A percentile compares a stretch with the other conserved stretches of the same genome.
Evolutionary conservation across 805 yeast genomes (phyloP).

Genomic region (Cyberlindnera americana): DNA sequence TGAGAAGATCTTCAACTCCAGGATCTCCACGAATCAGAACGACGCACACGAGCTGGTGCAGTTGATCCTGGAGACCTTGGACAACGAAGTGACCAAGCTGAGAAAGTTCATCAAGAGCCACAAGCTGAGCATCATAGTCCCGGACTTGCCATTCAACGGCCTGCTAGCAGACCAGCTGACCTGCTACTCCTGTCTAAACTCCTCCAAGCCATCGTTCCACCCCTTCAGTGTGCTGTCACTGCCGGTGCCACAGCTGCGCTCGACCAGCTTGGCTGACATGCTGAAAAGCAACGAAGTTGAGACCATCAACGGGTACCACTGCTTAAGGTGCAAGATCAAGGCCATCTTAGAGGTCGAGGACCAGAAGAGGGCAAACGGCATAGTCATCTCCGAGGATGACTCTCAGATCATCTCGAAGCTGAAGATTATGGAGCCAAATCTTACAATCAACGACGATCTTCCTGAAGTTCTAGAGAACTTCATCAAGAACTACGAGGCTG

Average conservation of each 20-base stretch:
- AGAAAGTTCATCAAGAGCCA: constrained; percentile 30
- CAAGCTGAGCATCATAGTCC: constrained; percentile 32
- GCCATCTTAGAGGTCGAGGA: constrained; percentile 37
- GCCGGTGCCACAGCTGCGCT: constrained; percentile 56
- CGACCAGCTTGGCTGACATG: constrained; percentile 49
- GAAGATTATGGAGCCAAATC: constrained; percentile 33
- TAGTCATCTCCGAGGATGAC: constrained; percentile 28
- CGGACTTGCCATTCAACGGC: constrained; percentile 75
- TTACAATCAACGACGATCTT: constrained; percentile 63
- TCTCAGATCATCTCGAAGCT: constrained; percentile 33
- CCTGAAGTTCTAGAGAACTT: constrained; percentile 45
- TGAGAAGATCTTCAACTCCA: constrained; percentile 68
- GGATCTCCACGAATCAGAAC: constrained; percentile 78
- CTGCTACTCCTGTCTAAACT: constrained; percentile 63
- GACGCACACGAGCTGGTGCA: constrained; percentile 95
- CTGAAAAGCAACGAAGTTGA: constrained; percentile 58
- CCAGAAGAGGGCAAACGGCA: constrained; percentile 17
- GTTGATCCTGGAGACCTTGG: constrained; percentile 71
- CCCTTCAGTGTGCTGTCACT: constrained; percentile 72
- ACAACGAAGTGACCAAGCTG: constrained; percentile 53
- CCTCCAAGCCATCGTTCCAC: constrained; percentile 53
- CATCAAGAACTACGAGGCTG: constrained; percentile 43
- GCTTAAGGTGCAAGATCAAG: constrained; percentile 62
- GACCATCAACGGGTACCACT: constrained; percentile 74
- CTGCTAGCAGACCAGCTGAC: constrained; percentile 59